Percentiles rank a stretch among this genome's conserved stretches.
These are phyloP conservation scores for Penicillium digitatum DNA, from an alignment of 2,329 filamentous ascomycete genomes.

Conservation along the genomic window DNA sequence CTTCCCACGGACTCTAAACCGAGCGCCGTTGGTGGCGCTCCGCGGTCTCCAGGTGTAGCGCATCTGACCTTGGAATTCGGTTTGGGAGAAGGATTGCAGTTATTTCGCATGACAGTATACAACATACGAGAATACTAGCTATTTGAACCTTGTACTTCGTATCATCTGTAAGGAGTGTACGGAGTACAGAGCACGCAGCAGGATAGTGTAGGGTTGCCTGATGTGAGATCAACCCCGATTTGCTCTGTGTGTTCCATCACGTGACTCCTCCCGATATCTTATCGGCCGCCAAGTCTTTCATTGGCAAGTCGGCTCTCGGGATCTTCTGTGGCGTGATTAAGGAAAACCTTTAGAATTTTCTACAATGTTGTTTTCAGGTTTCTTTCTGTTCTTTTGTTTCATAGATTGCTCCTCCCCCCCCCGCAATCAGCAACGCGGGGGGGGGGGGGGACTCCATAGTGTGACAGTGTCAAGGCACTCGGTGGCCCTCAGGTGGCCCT, in stretches of 20 bases:
- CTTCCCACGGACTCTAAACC: constrained; percentile 2
- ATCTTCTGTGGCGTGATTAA: constrained; percentile 1
- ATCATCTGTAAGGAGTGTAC: background rate
- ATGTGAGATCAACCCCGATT: background rate
- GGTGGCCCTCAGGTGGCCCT: background rate
- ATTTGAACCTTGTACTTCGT: background rate
- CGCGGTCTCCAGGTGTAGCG: background rate
- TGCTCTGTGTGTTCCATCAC: background rate
- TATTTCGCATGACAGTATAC: background rate
- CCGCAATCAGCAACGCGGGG: constrained; percentile 9
- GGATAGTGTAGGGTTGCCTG: too few species aligned
- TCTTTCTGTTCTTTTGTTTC: background rate
- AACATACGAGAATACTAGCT: background rate
- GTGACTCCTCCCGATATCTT: background rate
- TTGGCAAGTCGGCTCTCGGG: constrained; percentile 6
- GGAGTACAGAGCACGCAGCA: background rate
- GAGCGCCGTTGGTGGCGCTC: constrained; percentile 13
- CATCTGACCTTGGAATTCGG: background rate
- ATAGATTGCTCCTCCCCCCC: background rate
- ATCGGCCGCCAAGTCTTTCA: constrained; percentile 1
- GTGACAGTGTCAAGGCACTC: background rate
- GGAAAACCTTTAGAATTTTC: background rate
- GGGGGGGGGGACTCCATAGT: constrained; percentile 12
- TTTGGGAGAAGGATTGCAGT: background rate
- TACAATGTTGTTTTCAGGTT: background rate